Percentiles rank a stretch among this genome's conserved stretches.
phyloP scores from a whole-genome alignment of 306 rosid species.

The Rubus parviflorus region DNA sequence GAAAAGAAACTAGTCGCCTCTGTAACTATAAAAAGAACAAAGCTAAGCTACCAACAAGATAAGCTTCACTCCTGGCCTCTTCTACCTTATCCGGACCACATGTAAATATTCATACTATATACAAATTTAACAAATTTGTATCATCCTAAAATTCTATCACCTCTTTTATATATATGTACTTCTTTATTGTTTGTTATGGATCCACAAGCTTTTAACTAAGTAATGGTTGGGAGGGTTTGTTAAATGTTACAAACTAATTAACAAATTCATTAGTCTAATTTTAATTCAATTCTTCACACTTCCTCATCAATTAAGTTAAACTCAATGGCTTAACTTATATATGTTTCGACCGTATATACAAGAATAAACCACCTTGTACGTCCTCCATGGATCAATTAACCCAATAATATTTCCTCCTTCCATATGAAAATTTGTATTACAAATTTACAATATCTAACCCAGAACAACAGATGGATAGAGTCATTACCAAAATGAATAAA shows the following conservation, averaged over 20 bases:
- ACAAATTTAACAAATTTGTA: neutral
- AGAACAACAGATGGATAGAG: too few relatives aligned
- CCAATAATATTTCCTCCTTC: too few relatives aligned
- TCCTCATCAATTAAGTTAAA: too few relatives aligned
- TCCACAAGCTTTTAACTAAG: neutral
- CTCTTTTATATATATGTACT: neutral
- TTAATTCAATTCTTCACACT: too few relatives aligned
- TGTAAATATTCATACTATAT: neutral
- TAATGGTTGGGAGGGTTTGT: neutral
- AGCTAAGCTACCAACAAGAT: neutral
- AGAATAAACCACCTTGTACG: too few relatives aligned
- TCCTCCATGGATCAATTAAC: too few relatives aligned
- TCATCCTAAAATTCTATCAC: neutral
- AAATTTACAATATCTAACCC: too few relatives aligned
- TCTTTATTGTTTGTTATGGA: neutral
- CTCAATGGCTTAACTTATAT: too few relatives aligned
- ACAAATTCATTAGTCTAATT: neutral
- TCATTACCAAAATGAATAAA: too few relatives aligned
- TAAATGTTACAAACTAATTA: slow-evolving; percentile 10
- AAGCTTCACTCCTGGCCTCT: neutral
- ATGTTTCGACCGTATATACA: too few relatives aligned
- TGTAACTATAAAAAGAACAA: neutral
- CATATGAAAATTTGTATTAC: too few relatives aligned
- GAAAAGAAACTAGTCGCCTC: neutral
- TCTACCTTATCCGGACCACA: neutral